A percentile compares a stretch with the other conserved stretches of the same genome.
These are phyloP conservation scores for Peribolospora kevripleyi DNA, from an alignment of 768 basidiomycete species.

Conservation along the genomic window DNA sequence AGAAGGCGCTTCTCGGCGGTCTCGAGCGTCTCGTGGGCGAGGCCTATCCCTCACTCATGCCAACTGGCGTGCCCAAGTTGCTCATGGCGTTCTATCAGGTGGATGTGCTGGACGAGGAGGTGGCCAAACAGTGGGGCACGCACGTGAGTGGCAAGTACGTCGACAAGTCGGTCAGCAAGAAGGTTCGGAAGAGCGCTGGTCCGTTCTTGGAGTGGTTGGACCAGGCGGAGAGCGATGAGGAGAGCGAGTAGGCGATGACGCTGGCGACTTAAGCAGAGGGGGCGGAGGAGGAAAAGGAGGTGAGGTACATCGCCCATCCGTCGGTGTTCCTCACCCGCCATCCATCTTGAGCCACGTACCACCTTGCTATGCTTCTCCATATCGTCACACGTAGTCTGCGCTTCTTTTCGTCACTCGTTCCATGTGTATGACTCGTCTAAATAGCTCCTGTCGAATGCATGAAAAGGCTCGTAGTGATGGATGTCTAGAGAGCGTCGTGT, in stretches of 20 bases:
- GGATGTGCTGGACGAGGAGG: slow-evolving; percentile 77
- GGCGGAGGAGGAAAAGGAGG: no score
- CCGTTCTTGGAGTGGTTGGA: slow-evolving; percentile 92
- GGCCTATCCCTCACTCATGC: slow-evolving; percentile 37
- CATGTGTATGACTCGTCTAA: no score
- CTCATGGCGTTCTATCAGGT: slow-evolving; percentile 82
- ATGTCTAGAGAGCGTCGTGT: no score
- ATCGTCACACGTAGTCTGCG: no score
- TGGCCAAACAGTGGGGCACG: slow-evolving; percentile 76
- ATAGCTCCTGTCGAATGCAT: no score
- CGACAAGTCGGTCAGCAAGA: slow-evolving; percentile 83
- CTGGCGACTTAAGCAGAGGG: no score
- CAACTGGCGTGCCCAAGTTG: slow-evolving; percentile 49
- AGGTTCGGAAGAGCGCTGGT: slow-evolving; percentile 69
- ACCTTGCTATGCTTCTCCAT: no score
- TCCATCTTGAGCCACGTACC: no score
- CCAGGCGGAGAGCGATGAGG: slow-evolving; percentile 61
- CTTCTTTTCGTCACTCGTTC: no score
- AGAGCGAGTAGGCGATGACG: slow-evolving; percentile 1
- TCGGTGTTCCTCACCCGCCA: no score
- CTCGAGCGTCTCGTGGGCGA: slow-evolving; percentile 67
- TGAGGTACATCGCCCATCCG: no score
- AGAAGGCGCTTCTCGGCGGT: slow-evolving; percentile 81
- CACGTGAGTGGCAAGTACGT: slow-evolving; percentile 76
- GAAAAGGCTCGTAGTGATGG: no score